phyloP scores from a whole-genome alignment of 1,284 basidiomycete species.

The Malassezia obtusa region DNA sequence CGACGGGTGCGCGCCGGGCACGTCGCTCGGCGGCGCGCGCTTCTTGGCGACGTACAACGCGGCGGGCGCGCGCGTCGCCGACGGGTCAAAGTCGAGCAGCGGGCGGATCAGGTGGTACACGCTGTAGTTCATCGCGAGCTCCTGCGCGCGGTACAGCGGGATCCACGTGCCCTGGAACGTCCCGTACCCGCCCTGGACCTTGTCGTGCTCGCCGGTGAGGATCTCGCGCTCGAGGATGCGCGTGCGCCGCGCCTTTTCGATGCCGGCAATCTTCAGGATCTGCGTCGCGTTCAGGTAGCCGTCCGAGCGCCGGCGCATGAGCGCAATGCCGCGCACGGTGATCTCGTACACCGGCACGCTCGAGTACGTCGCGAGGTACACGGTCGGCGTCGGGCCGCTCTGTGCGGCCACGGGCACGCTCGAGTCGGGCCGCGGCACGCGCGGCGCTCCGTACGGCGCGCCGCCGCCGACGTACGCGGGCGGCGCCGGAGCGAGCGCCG shows the following conservation, averaged over 20 bases:
- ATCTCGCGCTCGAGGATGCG: slow-evolving; percentile 99
- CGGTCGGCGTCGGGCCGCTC: slow-evolving; percentile 24
- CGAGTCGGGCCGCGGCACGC: background rate
- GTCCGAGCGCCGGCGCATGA: slow-evolving; percentile 90
- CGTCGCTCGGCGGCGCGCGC: background rate
- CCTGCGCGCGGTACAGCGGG: slow-evolving; percentile 39
- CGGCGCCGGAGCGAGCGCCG: too few relatives aligned
- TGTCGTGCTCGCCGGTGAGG: slow-evolving; percentile 88
- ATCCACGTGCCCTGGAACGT: slow-evolving; percentile 98
- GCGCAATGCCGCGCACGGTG: slow-evolving; percentile 82
- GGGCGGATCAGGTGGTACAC: slow-evolving; percentile 45
- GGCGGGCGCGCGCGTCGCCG: slow-evolving; percentile 31
- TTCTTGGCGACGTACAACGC: slow-evolving; percentile 6
- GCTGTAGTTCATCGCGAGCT: slow-evolving; percentile 42
- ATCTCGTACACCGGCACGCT: slow-evolving; percentile 51
- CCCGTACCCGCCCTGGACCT: slow-evolving; percentile 97
- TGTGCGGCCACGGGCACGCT: background rate
- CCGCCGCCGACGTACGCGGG: background rate
- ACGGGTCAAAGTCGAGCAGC: slow-evolving; percentile 43
- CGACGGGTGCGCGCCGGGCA: background rate
- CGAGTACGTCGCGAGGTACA: slow-evolving; percentile 49
- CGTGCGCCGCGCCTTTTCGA: slow-evolving; percentile 89
- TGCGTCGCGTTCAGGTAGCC: slow-evolving; percentile 92
- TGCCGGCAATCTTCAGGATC: slow-evolving; percentile 95
- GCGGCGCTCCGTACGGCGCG: background rate